These are phyloP conservation scores for Trametes cubensis DNA, from an alignment of 768 basidiomycete species.

Conservation along the genomic window DNA sequence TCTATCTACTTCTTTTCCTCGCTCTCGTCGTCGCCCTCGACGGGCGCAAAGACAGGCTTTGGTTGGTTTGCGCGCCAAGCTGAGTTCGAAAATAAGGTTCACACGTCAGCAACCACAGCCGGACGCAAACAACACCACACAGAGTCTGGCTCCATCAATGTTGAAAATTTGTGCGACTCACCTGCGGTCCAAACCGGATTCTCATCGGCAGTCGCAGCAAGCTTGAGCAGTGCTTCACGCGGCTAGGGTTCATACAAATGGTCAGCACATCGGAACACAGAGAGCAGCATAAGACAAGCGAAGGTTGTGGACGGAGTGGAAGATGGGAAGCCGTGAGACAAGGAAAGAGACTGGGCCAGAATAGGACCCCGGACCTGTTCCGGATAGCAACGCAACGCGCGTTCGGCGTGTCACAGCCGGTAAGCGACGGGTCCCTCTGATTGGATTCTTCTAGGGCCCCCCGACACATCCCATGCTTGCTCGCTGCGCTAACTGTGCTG, in stretches of 20 bases:
- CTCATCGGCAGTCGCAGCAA: constrained; percentile 73
- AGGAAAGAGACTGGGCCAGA: constrained; percentile 21
- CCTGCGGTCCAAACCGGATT: constrained; percentile 87
- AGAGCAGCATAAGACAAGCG: constrained; percentile 4
- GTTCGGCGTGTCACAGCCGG: constrained; percentile 27
- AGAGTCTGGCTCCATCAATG: constrained; percentile 37
- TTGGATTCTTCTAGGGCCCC: constrained; percentile 10
- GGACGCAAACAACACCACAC: constrained; percentile 44
- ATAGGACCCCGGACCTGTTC: constrained; percentile 22
- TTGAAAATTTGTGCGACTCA: constrained; percentile 45
- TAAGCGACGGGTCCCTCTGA: constrained; percentile 20
- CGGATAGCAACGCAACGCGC: constrained; percentile 32
- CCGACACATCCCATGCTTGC: background rate
- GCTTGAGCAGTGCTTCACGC: constrained; percentile 94
- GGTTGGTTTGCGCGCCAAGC: constrained; percentile 89
- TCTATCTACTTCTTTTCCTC: constrained; percentile 48
- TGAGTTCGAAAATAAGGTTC: constrained; percentile 42
- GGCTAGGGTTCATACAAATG: constrained; percentile 56
- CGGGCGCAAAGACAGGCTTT: constrained; percentile 77
- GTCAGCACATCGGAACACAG: constrained; percentile 11
- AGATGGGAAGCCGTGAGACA: constrained; percentile 18
- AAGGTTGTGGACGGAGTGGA: constrained; percentile 20
- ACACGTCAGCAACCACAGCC: constrained; percentile 40
- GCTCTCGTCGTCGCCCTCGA: constrained; percentile 56
- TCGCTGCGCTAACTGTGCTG: background rate